Percentiles rank a stretch among this genome's conserved stretches.
Evolutionary conservation across 495 filamentous ascomycete genomes (phyloP).

Genomic region (Bacidia rubella): DNA sequence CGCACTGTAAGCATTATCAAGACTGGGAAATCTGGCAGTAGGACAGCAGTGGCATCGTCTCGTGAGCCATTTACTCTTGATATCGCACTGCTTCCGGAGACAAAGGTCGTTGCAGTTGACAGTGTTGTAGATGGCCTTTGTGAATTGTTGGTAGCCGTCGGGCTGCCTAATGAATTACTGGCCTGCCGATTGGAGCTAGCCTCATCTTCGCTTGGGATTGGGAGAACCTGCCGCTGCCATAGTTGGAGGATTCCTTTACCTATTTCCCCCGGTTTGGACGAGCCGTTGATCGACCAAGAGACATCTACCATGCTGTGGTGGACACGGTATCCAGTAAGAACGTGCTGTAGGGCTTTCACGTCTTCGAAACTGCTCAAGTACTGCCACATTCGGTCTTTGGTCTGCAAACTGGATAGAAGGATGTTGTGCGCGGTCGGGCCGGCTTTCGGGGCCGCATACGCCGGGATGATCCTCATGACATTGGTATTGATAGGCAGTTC

Average conservation of each 20-base stretch:
- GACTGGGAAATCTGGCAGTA: slow-evolving; percentile 11
- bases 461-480: slow-evolving; percentile 10
- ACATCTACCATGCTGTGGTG: slow-evolving; percentile 10
- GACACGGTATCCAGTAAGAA: slow-evolving; percentile 16
- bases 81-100: slow-evolving; percentile 7
- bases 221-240: slow-evolving; percentile 16
- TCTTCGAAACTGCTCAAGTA: slow-evolving; percentile 6
- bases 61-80: slow-evolving; percentile 10
- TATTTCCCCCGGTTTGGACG: background rate
- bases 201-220: background rate
- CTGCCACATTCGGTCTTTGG: slow-evolving; percentile 9
- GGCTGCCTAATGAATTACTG: background rate
- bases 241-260: slow-evolving; percentile 14
- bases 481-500: slow-evolving; percentile 8
- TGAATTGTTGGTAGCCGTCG: background rate
- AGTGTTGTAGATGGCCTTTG: background rate
- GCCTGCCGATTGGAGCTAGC: background rate
- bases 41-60: slow-evolving; percentile 5
- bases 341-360: slow-evolving; percentile 13
- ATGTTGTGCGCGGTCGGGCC: slow-evolving; percentile 9
- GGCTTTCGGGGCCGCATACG: slow-evolving; percentile 12
- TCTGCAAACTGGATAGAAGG: slow-evolving; percentile 11
- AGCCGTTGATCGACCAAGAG: slow-evolving; percentile 12
- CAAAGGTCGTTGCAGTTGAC: slow-evolving; percentile 2
- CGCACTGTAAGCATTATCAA: slow-evolving; percentile 14